Percentiles rank a stretch among this genome's conserved stretches.
Conservation (phyloP, 1,139 yeast species). For the Hansenula anomala region DNA sequence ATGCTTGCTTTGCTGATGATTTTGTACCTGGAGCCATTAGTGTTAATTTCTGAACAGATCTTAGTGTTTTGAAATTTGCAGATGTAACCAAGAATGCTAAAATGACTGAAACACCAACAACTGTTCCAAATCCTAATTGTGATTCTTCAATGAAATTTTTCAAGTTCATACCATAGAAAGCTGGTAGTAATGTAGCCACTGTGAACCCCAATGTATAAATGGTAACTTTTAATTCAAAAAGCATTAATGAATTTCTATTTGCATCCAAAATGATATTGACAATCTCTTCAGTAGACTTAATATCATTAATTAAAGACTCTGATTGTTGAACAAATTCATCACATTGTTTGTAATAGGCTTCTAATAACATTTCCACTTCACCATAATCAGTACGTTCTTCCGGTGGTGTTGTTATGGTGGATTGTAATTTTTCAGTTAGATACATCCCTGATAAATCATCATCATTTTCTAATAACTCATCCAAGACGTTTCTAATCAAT, state of each 20-base stretch:
- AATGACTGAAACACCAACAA: constrained; percentile 33
- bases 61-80: constrained; percentile 34
- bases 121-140: constrained; percentile 39
- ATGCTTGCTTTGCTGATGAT: constrained; percentile 13
- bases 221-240: constrained; percentile 64
- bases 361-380: constrained; percentile 70
- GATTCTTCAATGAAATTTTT: constrained; percentile 73
- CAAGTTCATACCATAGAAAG: constrained; percentile 78
- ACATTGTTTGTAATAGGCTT: constrained; percentile 70
- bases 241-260: constrained; percentile 72
- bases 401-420: constrained; percentile 14
- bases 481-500: constrained; percentile 78
- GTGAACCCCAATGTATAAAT: constrained; percentile 58
- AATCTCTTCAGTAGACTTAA: constrained; percentile 76
- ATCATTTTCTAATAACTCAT: constrained; percentile 83
- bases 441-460: constrained; percentile 71
- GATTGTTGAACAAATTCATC: constrained; percentile 80
- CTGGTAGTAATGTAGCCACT: constrained; percentile 63
- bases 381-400: constrained; percentile 44
- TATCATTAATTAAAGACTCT: constrained; percentile 63
- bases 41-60: constrained; percentile 39
- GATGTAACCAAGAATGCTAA: constrained; percentile 36
- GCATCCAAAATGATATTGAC: constrained; percentile 76
- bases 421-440: constrained; percentile 39
- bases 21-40: constrained; percentile 28